Evolutionary conservation across 1,284 basidiomycete genomes (phyloP), one percentile per base, ranked within the genome.

Genomic region (Trametes sp.): DNA sequence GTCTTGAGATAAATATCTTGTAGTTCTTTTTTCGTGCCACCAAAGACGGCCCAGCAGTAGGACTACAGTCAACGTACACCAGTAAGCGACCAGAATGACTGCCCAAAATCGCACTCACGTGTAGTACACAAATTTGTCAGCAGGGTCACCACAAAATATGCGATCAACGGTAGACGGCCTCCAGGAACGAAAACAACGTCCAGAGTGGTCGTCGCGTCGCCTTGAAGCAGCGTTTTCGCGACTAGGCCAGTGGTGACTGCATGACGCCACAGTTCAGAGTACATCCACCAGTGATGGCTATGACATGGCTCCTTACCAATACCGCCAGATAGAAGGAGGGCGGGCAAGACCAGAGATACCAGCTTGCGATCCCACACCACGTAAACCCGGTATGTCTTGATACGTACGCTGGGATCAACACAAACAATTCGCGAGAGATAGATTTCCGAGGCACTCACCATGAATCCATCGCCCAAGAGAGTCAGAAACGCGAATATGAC

Each of bases 401-500:
- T 2, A 19, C 7, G 16, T 19, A 14, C 7, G 16, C 19, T 19
- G n/a, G 38, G 35, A 36, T 41, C 38, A 41, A 19, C 7, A 14
- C 19, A 6, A 6, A 16, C 16, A 41, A 19, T 11, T 5, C 14
- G 11, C 5, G 6, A 11, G 31, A 19, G 38, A 14, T 19, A 21
- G 4, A n/a, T n/a, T n/a, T 24, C 5, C 5, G 38, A 41, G 16
- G 16, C n/a, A 41, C 26, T 29, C 44, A 57, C 64, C 36, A 62
- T 61, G 29, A 65, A 65, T 9, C 24, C 26, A 28, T 65, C 64
- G 7, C 64, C 64, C 9, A 62, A 46, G 23, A 65, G 29, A 0
- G 64, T 65, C 61, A 57, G 54, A 2, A 61, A 53, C 33, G 49
- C 50, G 33, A 59, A 65, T 19, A 65, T 56, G 21, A 42, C 36